These are phyloP conservation scores for Paraphoma chrysanthemicola DNA, from an alignment of 2,329 filamentous ascomycete genomes.

Conservation along the genomic window DNA sequence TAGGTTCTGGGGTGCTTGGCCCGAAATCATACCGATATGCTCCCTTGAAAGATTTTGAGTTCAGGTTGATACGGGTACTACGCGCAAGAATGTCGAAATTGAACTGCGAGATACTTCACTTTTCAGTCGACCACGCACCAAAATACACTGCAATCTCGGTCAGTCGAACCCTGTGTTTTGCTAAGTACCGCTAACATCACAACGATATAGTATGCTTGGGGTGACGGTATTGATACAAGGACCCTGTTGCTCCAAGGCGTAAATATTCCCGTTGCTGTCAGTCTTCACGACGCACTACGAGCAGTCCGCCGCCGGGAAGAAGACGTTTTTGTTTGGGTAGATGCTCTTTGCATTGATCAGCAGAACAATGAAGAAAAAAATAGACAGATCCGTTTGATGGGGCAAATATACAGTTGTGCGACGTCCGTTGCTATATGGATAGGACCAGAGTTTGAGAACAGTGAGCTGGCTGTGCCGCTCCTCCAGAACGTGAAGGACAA, in stretches of 20 bases:
- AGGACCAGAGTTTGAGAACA: constrained; percentile 39
- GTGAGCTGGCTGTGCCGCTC: constrained; percentile 39
- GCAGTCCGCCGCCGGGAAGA: constrained; percentile 17
- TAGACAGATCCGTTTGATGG: constrained; percentile 28
- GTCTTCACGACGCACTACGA: constrained; percentile 21
- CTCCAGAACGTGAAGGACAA: constrained; percentile 30
- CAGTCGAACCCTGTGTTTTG: not conserved
- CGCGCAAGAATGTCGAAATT: constrained; percentile 17
- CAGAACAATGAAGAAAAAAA: constrained; percentile 22
- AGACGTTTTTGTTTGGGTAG: constrained; percentile 30
- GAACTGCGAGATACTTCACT: constrained; percentile 20
- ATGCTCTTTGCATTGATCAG: constrained; percentile 40
- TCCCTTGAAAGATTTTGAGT: constrained; percentile 9
- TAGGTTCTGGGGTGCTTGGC: constrained; percentile 8
- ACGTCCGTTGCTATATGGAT: constrained; percentile 24
- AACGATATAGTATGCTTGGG: constrained; percentile 41
- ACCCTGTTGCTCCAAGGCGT: constrained; percentile 14
- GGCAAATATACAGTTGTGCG: constrained; percentile 24
- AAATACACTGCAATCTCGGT: constrained; percentile 39
- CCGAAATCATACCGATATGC: constrained; percentile 16
- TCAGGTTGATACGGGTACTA: constrained; percentile 20
- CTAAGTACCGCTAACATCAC: not conserved
- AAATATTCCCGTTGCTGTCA: constrained; percentile 16
- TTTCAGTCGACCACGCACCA: constrained; percentile 17
- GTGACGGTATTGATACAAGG: constrained; percentile 30